A percentile compares a stretch with the other conserved stretches of the same genome.
Conservation (phyloP, 2,329 filamentous ascomycete species). For the Hymenoscyphus repandus region DNA sequence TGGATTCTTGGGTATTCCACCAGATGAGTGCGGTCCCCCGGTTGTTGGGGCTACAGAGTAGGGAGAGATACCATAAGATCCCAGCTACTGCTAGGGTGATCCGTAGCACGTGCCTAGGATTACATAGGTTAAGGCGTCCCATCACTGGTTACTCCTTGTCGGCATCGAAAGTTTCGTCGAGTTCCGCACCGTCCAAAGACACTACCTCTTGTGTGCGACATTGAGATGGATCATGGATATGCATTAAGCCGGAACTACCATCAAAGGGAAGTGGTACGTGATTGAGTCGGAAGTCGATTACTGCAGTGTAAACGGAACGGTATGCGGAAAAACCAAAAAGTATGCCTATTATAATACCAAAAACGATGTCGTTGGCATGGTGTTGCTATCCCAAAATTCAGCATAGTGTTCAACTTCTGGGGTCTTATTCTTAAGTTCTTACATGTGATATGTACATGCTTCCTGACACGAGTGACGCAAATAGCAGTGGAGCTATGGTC, state of each 20-base stretch:
- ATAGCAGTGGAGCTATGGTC: constrained; percentile 59
- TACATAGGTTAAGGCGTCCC: not conserved
- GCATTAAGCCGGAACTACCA: too few relatives aligned
- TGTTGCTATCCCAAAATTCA: constrained; percentile 46
- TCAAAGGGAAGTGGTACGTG: constrained; percentile 21
- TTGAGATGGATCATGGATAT: too few relatives aligned
- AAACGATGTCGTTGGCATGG: constrained; percentile 65
- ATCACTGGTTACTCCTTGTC: too few relatives aligned
- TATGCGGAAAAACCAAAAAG: constrained; percentile 58
- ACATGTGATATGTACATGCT: constrained; percentile 53
- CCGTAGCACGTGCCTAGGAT: constrained; percentile 1
- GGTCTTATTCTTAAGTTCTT: not conserved
- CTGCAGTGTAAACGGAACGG: constrained; percentile 58
- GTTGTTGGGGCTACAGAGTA: too few relatives aligned
- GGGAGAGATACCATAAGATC: too few relatives aligned
- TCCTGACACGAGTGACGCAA: constrained; percentile 57
- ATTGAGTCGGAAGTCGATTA: constrained; percentile 63
- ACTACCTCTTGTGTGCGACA: too few relatives aligned
- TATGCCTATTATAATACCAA: constrained; percentile 57
- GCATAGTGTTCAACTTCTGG: not conserved
- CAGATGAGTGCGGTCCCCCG: too few relatives aligned
- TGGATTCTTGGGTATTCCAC: too few relatives aligned
- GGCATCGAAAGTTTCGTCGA: too few relatives aligned
- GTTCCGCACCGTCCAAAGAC: too few relatives aligned
- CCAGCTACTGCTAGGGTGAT: not conserved